Evolutionary conservation across 1,284 basidiomycete genomes (phyloP), one percentile per base, ranked within the genome.

Genomic region (Rhodotorula sp.): DNA sequence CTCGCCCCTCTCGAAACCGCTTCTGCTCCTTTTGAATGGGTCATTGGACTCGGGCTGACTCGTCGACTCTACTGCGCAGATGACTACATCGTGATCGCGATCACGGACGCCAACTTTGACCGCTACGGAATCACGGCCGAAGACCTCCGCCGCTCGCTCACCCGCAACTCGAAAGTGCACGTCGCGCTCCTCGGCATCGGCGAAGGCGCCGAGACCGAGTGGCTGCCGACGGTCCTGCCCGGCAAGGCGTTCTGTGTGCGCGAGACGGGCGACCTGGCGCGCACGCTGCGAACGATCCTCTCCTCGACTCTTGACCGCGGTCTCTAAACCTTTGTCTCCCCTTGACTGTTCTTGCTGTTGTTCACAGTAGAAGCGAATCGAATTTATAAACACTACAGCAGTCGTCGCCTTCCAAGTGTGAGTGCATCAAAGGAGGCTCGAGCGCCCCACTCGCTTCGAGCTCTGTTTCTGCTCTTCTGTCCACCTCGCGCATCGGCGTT

Each of bases 11-110:
- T 14, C 45, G 10, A 14, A 43, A 43, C 38, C 38, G 38, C 5
- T 16, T 38, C 28, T 50, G n/a, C 23, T 19, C 43, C 8, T n/a
- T 5, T 10, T 10, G 28, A 7, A 23, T 1, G 15, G 16, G 16
- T 28, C 16, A 16, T 12, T 28, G 43, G 7, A 55, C 54, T 21
- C 12, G 10, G 4, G 1, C 31, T 14, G 14, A 50, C 31, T 10
- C 18, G 7, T 34, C 31, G 1, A 10, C n/a, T 43, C 15, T 38
- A 21, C 21, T 7, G 4, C 47, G 56, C 70, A 45, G 78, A 82
- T 73, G 81, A 82, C 66, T 79, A 79, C 74, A 80, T 82, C 74
- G 80, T 82, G 62, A 79, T 82, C 68, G 81, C 78, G 16, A 70
- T 82, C 34, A 78, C 77, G 21, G 81, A 82, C 67, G 81, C 81